These are phyloP conservation scores for Schizosaccharomyces versatilis DNA, from an alignment of 1,139 yeast genomes.

Conservation along the genomic window DNA sequence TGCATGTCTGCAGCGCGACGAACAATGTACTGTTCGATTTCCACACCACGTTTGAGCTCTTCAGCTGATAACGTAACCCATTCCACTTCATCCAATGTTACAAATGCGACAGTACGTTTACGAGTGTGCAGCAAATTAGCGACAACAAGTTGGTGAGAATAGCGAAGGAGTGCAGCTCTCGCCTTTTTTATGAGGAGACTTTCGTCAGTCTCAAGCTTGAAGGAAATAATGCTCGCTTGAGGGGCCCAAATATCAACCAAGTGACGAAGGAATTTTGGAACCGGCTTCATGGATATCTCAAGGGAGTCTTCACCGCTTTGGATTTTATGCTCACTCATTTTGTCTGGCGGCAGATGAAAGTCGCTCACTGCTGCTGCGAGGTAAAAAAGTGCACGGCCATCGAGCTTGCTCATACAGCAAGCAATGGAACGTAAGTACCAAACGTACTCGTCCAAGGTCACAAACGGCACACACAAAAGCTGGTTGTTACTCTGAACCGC, in stretches of 20 bases:
- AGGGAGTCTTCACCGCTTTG: constrained; percentile 37
- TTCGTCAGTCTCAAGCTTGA: constrained; percentile 79
- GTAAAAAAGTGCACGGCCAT: constrained; percentile 46
- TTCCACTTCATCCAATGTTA: constrained; percentile 26
- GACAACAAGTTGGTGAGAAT: constrained; percentile 81
- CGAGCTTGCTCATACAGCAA: constrained; percentile 28
- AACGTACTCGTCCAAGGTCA: constrained; percentile 83
- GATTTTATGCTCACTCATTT: constrained; percentile 80
- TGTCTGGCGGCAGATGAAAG: constrained; percentile 68
- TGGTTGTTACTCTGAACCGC: constrained; percentile 34
- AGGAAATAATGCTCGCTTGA: constrained; percentile 79
- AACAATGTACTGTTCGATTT: constrained; percentile 55
- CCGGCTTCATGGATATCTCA: constrained; percentile 74
- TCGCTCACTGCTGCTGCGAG: constrained; percentile 96
- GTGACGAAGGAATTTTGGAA: constrained; percentile 75
- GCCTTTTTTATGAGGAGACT: constrained; percentile 54
- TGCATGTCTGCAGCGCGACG: constrained; percentile 53
- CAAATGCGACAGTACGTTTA: constrained; percentile 72
- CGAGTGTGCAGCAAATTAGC: constrained; percentile 84
- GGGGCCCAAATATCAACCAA: constrained; percentile 85
- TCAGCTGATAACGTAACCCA: constrained; percentile 36
- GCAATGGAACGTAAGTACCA: constrained; percentile 60
- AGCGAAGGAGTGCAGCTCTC: constrained; percentile 51
- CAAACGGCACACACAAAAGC: constrained; percentile 58
- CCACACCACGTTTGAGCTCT: constrained; percentile 22